Percentiles rank a stretch among this genome's conserved stretches.
phyloP scores from a whole-genome alignment of 768 basidiomycete genomes.

The Butyriboletus loyo region DNA sequence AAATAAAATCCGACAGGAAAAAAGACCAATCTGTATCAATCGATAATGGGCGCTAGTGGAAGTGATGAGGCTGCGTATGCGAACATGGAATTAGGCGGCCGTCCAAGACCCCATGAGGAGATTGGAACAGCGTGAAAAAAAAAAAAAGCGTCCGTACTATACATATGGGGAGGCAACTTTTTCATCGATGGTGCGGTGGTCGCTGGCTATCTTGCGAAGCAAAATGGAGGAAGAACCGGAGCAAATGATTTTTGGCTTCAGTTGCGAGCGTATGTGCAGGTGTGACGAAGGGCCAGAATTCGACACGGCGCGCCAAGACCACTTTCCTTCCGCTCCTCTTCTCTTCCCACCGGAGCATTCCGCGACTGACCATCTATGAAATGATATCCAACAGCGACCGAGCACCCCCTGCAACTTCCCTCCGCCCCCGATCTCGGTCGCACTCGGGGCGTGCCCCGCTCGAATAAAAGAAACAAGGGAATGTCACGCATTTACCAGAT shows the following conservation, averaged over 20 bases:
- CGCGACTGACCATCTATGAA: conserved; percentile 35
- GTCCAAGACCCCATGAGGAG: conserved; percentile 11
- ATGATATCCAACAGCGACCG: conserved; percentile 35
- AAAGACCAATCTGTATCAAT: conserved; percentile 27
- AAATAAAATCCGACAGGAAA: conserved; percentile 27
- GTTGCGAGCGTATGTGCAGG: conserved; percentile 11
- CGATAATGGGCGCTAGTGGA: conserved; percentile 34
- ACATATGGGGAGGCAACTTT: conserved; percentile 41
- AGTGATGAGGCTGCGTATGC: conserved; percentile 22
- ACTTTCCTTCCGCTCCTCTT: conserved; percentile 18
- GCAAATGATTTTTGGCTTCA: conserved; percentile 16
- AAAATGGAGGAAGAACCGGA: conserved; percentile 15
- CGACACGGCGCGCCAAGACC: conserved; percentile 26
- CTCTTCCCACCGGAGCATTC: conserved; percentile 16
- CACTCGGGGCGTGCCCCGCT: conserved; percentile 42
- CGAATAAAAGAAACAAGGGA: conserved; percentile 32
- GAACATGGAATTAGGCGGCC: conserved; percentile 32
- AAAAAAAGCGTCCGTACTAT: conserved; percentile 70
- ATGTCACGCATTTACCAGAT: conserved; percentile 39
- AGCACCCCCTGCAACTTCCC: conserved; percentile 33
- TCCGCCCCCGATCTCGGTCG: conserved; percentile 42
- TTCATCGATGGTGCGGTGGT: conserved; percentile 28
- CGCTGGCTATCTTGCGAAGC: conserved; percentile 17
- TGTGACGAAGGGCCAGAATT: conserved; percentile 3
- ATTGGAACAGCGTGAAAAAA: conserved; percentile 51